Evolutionary conservation across 202 grass and related monocot species (phyloP).

Genomic region (Saccharum hybrid): DNA sequence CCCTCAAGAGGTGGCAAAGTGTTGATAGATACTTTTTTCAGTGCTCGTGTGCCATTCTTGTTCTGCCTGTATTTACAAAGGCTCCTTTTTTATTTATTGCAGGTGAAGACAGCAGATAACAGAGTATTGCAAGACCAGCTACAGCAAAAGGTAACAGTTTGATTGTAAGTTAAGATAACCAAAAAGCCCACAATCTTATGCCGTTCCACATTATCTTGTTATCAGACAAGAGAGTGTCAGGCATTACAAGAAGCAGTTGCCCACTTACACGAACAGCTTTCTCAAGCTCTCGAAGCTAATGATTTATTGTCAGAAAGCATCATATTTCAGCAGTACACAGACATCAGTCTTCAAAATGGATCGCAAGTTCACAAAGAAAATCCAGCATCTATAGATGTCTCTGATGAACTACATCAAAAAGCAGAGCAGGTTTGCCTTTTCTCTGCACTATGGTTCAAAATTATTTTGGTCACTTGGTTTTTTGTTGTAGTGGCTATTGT

Average conservation of each 20-base stretch:
- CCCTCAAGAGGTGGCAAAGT: background rate
- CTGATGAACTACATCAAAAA: conserved; percentile 45
- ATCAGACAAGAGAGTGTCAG: conserved; percentile 63
- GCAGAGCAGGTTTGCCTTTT: conserved; percentile 56
- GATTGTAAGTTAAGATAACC: conserved; percentile 26
- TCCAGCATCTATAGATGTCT: conserved; percentile 35
- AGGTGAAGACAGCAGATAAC: conserved; percentile 84
- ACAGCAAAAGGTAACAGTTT: conserved; percentile 58
- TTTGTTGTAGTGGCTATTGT: background rate
- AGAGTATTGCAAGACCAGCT: conserved; percentile 78
- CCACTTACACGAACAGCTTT: conserved; percentile 62
- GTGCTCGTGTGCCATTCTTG: background rate
- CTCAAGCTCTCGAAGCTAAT: conserved; percentile 60
- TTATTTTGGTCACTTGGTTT: background rate
- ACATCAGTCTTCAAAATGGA: conserved; percentile 40
- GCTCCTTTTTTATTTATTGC: conserved; percentile 41
- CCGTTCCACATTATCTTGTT: conserved; percentile 32
- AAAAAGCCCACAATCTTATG: conserved; percentile 17
- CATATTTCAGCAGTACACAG: conserved; percentile 42
- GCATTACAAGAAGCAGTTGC: conserved; percentile 60
- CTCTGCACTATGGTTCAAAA: conserved; percentile 6
- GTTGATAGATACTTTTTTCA: background rate
- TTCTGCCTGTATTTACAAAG: background rate
- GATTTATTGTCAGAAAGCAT: conserved; percentile 47
- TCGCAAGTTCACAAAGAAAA: conserved; percentile 40